A percentile compares a stretch with the other conserved stretches of the same genome.
These are phyloP conservation scores for Cucumis hystrix DNA, from an alignment of 306 rosid species.

Conservation along the genomic window DNA sequence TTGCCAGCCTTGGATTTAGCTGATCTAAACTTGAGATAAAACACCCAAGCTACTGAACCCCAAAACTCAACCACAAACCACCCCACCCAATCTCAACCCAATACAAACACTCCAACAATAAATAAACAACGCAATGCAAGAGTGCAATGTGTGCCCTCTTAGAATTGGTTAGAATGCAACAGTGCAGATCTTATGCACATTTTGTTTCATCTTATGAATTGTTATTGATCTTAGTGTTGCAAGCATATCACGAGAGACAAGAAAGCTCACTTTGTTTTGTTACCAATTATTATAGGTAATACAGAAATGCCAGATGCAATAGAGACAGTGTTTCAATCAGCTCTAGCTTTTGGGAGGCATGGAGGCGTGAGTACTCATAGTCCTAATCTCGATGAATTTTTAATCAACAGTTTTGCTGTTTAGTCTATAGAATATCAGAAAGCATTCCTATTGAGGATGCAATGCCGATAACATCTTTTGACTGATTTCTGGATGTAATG, in stretches of 20 bases:
- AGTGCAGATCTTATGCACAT: not conserved
- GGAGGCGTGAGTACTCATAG: slow-evolving; percentile 69
- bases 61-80: not conserved
- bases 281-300: slow-evolving; percentile 43
- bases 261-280: not conserved
- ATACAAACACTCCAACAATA: not conserved
- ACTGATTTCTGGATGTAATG: slow-evolving; percentile 3
- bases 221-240: not conserved
- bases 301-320: slow-evolving; percentile 98
- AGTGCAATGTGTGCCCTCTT: not conserved
- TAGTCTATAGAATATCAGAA: not conserved
- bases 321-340: slow-evolving; percentile 93
- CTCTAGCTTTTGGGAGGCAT: slow-evolving; percentile 75
- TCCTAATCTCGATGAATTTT: slow-evolving; percentile 2
- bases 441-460: not conserved
- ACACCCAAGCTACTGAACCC: not conserved
- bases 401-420: not conserved
- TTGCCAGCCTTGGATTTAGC: not conserved
- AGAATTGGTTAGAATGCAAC: not conserved
- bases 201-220: not conserved
- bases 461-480: not conserved
- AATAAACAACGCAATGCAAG: not conserved
- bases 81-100: not conserved
- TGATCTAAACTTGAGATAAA: not conserved
- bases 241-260: not conserved